A percentile compares a stretch with the other conserved stretches of the same genome.
These are phyloP conservation scores for Nakazawaea peltata DNA, from an alignment of 805 yeast genomes.

Conservation along the genomic window DNA sequence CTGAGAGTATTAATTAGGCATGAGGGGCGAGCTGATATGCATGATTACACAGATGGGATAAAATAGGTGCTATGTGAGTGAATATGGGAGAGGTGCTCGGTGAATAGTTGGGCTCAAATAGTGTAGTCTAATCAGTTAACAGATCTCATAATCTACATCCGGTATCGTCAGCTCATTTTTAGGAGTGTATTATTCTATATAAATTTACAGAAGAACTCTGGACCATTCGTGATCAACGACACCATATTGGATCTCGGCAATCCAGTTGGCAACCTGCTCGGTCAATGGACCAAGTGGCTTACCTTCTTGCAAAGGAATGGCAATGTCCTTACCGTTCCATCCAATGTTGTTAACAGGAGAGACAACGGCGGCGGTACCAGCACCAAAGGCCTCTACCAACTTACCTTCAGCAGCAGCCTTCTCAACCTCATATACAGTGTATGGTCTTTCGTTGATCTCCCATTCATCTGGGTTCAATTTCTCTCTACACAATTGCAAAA, in stretches of 20 bases:
- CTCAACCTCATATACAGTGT: conserved; percentile 71
- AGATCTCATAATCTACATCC: too few species aligned
- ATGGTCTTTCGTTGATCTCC: conserved; percentile 78
- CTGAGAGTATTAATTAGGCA: too few species aligned
- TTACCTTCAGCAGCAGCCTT: conserved; percentile 75
- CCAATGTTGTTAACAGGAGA: conserved; percentile 88
- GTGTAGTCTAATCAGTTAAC: too few species aligned
- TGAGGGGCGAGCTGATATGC: too few species aligned
- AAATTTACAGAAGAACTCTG: conserved; percentile 18
- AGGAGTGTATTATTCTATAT: too few species aligned
- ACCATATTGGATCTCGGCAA: conserved; percentile 87
- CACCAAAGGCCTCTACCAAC: conserved; percentile 89
- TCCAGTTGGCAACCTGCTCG: conserved; percentile 74
- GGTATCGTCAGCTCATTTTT: too few species aligned
- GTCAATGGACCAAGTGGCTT: conserved; percentile 77
- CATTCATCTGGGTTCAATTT: conserved; percentile 71
- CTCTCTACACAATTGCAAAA: conserved; percentile 68
- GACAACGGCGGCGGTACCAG: conserved; percentile 97
- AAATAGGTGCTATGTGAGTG: too few species aligned
- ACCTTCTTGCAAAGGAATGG: conserved; percentile 75
- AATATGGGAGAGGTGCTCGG: too few species aligned
- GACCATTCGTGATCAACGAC: conserved; percentile 58
- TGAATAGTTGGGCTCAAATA: too few species aligned
- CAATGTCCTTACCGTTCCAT: conserved; percentile 63
- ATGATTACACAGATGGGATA: too few species aligned